Conservation (phyloP, 208 protist species). For the Phytomonas sp. region DNA sequence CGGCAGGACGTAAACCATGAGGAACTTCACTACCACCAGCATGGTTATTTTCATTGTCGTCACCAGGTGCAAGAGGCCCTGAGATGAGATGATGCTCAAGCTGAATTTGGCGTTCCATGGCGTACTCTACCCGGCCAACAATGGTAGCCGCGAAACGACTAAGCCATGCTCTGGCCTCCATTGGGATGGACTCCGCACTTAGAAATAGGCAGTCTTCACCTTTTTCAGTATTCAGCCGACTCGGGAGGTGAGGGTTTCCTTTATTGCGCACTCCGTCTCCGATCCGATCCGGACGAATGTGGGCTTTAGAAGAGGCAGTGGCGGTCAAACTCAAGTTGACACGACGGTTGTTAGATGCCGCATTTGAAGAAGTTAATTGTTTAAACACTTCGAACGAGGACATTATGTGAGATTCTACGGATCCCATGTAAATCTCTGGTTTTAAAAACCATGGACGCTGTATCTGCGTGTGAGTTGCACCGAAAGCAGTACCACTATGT, state of each 20-base stretch:
- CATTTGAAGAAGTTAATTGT: constrained; percentile 8
- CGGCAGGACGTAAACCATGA: neutral
- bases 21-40: neutral
- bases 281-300: neutral
- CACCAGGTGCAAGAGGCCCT: neutral
- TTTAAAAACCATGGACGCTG: constrained; percentile 66
- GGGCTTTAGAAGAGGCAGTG: neutral
- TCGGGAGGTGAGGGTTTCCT: neutral
- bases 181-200: constrained; percentile 14
- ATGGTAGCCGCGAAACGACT: constrained; percentile 15
- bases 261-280: neutral
- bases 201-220: constrained; percentile 12
- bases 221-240: neutral
- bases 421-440: constrained; percentile 45
- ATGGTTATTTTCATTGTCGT: neutral
- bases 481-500: constrained; percentile 11
- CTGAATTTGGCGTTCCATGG: constrained; percentile 4
- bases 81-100: constrained; percentile 3
- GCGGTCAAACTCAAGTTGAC: neutral
- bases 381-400: constrained; percentile 44
- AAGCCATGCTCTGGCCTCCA: constrained; percentile 19
- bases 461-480: constrained; percentile 8
- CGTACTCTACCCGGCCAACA: constrained; percentile 17
- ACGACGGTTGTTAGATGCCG: neutral
- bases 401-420: constrained; percentile 18